phyloP scores from a whole-genome alignment of 169 alveolate species.

The Plasmodium chabaudi region DNA sequence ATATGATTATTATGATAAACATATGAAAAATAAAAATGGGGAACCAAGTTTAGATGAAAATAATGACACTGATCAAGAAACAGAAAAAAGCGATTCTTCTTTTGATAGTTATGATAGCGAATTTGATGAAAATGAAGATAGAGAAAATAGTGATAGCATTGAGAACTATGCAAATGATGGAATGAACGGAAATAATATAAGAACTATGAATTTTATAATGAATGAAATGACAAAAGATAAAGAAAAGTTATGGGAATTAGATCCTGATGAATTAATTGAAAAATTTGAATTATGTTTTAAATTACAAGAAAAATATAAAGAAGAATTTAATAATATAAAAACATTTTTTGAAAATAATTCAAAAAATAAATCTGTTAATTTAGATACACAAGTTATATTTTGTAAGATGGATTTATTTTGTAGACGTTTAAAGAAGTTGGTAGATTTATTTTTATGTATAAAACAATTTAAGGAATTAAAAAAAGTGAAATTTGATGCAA shows the following conservation, averaged over 20 bases:
- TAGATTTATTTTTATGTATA: conserved; percentile 95
- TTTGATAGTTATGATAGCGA: not conserved
- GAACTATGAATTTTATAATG: not conserved
- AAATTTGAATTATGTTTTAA: conserved; percentile 93
- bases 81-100: not conserved
- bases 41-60: conserved; percentile 8
- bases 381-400: conserved; percentile 95
- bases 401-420: conserved; percentile 97
- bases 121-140: not conserved
- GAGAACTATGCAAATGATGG: not conserved
- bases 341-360: conserved; percentile 93
- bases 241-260: conserved; percentile 90
- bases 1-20: conserved; percentile 4
- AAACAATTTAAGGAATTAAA: conserved; percentile 93
- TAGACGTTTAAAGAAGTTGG: conserved; percentile 95
- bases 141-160: conserved; percentile 21
- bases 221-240: conserved; percentile 12
- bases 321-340: conserved; percentile 92
- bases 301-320: conserved; percentile 94
- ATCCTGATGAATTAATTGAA: conserved; percentile 93
- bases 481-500: conserved; percentile 94
- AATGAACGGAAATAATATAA: conserved; percentile 4
- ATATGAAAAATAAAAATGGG: not conserved
- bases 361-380: conserved; percentile 95
- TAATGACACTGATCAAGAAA: conserved; percentile 14